Base-by-base conservation (phyloP, 371 early-diverging fungal genomes). In the Apophysomyces ossiformis region DNA sequence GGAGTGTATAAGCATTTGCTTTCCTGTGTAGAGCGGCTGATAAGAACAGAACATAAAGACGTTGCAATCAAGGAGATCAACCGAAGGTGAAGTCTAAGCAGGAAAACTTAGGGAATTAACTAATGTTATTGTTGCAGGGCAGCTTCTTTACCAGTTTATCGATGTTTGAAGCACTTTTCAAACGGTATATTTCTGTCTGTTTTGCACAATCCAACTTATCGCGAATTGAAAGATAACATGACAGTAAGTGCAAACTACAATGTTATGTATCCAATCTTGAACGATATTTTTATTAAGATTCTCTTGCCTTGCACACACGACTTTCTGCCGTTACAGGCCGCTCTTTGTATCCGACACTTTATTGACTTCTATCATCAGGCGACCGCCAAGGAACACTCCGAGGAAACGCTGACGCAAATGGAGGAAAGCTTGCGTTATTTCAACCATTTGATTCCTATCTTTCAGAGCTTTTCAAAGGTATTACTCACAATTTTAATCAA, bases 351-450 rank as follows among this genome's bases (percentile, higher is more conserved):
- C 15, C 45, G 62, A 18, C 62, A 61, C 16, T 61, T 61, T 50
- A 45, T 61, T 4, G 50, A 61, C 16, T 61, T 61, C 44, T 43
- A 35, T 26, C 37, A 61, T 46, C 50, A 61, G 18, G 50, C 62
- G 1, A 50, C 47, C 0, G 6, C 37, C 4, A 35, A 61, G 7
- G 62, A 61, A 47, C 62, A 61, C 15, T 44, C 62, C 2, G 47
- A 39, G 9, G 15, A 8, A 4, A 61, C 62, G 4, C 15, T 61
- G 11, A 5, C 32, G 26, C 5, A 45, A 13, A 61, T 61, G 62
- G 32, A 46, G n/a, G 15, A 61, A 32, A 46, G 47, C 11, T 47
- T 61, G 4, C 12, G 5, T 15, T 13, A 8, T 26, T 61, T 46
- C 37, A 45, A 47, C 18, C n/a, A 21, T 26, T 50, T 46, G 32